Base-by-base conservation (phyloP, 805 yeast genomes). In the Ogataea glucozyma region DNA sequence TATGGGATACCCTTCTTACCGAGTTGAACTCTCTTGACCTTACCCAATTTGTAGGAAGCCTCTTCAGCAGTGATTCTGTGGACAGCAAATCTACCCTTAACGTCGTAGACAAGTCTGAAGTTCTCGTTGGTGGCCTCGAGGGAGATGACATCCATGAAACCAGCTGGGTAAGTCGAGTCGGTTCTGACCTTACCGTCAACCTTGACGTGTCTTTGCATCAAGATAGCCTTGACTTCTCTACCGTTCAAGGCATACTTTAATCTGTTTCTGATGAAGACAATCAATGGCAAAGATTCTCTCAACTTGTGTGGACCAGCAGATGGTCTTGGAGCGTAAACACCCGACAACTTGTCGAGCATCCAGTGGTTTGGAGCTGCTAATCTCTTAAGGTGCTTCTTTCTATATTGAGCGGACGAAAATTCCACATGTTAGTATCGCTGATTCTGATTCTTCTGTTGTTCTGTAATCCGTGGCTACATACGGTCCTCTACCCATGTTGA, bases 311-410 rank as follows among this genome's bases (percentile, higher is more conserved):
- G 99, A 81, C 99, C 99, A 65, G 96, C 85, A 57, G 97, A 89
- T 71, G 98, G 96, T 81, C 98, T 89, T 80, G 99, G 99, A 58
- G 99, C 99, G 75, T 93, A 93, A 70, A 88, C 81, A 73, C 99
- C 99, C 71, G 97, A 87, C 79, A 93, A 82, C 81, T 93, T 93
- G 95, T 95, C 99, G 81, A 93, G 88, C 95, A 93, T 87, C 99
- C 99, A 93, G 85, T 93, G 99, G 81, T 90, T 85, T 83, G 99
- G 99, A 75, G 99, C 99, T 75, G 98, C 97, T 78, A 91, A 85
- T 85, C 98, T 89, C 85, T 91, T 90, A 75, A 90, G 85, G 76
- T 91, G 97, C 84, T 91, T 90, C 90, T 89, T 88, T 85, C 90
- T 86, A 70, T 65, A 54, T 24, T 35, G 44, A 32, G 35, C 29